phyloP scores from a whole-genome alignment of 2,329 filamentous ascomycete genomes.

The Sphaceloma murrayae region DNA sequence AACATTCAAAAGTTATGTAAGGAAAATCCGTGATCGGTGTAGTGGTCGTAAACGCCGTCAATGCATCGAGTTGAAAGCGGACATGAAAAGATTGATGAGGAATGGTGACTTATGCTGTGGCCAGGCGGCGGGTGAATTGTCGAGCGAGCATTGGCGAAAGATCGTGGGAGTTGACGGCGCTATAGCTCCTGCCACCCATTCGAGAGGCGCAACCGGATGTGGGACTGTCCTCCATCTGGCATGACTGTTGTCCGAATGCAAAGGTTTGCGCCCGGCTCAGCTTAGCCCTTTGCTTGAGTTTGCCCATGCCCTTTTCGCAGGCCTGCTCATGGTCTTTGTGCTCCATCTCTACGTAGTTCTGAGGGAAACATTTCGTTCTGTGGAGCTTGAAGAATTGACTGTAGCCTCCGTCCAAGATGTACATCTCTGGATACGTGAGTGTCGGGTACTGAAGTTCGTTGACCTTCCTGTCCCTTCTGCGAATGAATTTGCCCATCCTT shows the following conservation, averaged over 20 bases:
- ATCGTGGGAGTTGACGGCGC: conserved; percentile 24
- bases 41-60: conserved; percentile 13
- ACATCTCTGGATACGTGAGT: conserved; percentile 92
- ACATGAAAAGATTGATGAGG: conserved; percentile 9
- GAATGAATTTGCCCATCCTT: conserved; percentile 89
- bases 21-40: conserved; percentile 8
- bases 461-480: conserved; percentile 72
- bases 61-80: conserved; percentile 11
- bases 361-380: conserved; percentile 73
- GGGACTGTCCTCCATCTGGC: conserved; percentile 53
- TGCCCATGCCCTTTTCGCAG: conserved; percentile 89
- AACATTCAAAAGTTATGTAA: conserved; percentile 13
- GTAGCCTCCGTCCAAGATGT: conserved; percentile 94
- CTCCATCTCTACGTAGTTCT: conserved; percentile 95
- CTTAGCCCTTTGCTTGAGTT: conserved; percentile 80
- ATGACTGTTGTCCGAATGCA: conserved; percentile 69
- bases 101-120: conserved; percentile 13
- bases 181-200: conserved; percentile 25
- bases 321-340: conserved; percentile 83
- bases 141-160: conserved; percentile 15
- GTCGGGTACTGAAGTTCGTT: conserved; percentile 81
- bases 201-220: conserved; percentile 36
- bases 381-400: conserved; percentile 81
- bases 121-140: conserved; percentile 16
- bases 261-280: conserved; percentile 85